Base-by-base conservation (phyloP, 352 stramenopile species). In the Chrysophaeum taylorii region DNA sequence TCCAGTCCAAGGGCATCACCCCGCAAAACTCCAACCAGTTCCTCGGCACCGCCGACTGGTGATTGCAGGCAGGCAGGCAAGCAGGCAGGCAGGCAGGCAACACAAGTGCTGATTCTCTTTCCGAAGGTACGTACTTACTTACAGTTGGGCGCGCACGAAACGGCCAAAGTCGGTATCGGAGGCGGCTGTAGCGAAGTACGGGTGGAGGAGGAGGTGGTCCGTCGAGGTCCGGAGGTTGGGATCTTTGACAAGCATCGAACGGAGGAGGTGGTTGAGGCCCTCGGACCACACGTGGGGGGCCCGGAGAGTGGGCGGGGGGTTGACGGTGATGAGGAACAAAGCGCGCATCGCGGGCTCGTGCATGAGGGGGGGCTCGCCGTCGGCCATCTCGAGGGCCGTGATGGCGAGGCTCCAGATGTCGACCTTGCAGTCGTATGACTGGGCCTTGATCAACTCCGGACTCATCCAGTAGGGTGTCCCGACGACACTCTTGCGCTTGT, bases 401-500 rank as follows among this genome's bases (percentile, higher is more conserved):
- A 96, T 83, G 61, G 76, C 79, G 38, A 82, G 63, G 27, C 69
- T 79, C 79, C 79, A 84, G 25, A 83, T 70, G 63, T 84, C 79
- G 42, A 84, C 77, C 70, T 82, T 71, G 23, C 25, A 23, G 42
- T 69, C 61, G 71, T 76, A 76, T 7, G 41, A 31, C 42, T 48
- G 25, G 35, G 42, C 25, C 72, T 90, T 85, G 75, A 96, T 95
- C 70, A 96, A 87, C 78, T 96, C 90, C 4, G 89, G 89, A 12
- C 88, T 91, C 89, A 96, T 96, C 90, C 90, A 96, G 73, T 94
- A 95, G 18, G 89, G 89, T 38, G 90, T 96, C 7, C 90, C 89
- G 4, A 95, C 89, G 16, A 95, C 92, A 1, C 85, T 82, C 5
- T 78, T 82, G 25, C 82, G 76, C 45, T 84, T 85, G 27, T 64